phyloP scores from a whole-genome alignment of 2,329 filamentous ascomycete genomes.

The Saccharata proteae region DNA sequence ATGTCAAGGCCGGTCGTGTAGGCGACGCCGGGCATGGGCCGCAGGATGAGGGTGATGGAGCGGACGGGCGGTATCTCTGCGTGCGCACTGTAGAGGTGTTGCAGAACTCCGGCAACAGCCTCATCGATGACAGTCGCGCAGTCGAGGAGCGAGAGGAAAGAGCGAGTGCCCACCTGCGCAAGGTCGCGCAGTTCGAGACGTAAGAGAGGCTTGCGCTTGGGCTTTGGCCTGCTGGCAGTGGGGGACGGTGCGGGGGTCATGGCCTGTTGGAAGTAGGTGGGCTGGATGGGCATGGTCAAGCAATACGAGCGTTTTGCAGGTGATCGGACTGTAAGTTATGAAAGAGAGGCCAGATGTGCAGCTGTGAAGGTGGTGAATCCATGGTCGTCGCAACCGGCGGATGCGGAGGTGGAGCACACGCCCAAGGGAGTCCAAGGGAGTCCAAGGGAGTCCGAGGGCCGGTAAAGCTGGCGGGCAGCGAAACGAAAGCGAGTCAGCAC shows the following conservation, averaged over 20 bases:
- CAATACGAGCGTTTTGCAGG: too few relatives aligned
- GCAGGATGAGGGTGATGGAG: constrained; percentile 72
- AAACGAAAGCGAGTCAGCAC: too few relatives aligned
- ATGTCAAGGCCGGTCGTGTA: constrained; percentile 75
- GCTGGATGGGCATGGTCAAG: constrained; percentile 7
- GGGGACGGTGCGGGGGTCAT: constrained; percentile 12
- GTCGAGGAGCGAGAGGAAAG: constrained; percentile 58
- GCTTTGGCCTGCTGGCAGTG: constrained; percentile 11
- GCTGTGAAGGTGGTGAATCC: too few relatives aligned
- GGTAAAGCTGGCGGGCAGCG: too few relatives aligned
- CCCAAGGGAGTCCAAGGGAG: too few relatives aligned
- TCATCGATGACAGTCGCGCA: constrained; percentile 47
- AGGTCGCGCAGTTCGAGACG: constrained; percentile 39
- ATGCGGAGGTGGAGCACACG: too few relatives aligned
- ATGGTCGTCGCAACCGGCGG: too few relatives aligned
- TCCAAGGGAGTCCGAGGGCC: too few relatives aligned
- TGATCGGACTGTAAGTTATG: too few relatives aligned
- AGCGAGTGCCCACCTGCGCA: constrained; percentile 43
- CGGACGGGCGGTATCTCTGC: constrained; percentile 51
- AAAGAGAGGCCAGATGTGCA: too few relatives aligned
- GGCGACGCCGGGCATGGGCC: constrained; percentile 71
- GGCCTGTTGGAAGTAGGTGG: constrained; percentile 14
- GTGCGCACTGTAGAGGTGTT: constrained; percentile 51
- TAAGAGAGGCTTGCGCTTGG: constrained; percentile 29
- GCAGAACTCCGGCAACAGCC: constrained; percentile 57